phyloP scores from a whole-genome alignment of 202 grass and related monocot genomes.

The Alloteropsis angusta region DNA sequence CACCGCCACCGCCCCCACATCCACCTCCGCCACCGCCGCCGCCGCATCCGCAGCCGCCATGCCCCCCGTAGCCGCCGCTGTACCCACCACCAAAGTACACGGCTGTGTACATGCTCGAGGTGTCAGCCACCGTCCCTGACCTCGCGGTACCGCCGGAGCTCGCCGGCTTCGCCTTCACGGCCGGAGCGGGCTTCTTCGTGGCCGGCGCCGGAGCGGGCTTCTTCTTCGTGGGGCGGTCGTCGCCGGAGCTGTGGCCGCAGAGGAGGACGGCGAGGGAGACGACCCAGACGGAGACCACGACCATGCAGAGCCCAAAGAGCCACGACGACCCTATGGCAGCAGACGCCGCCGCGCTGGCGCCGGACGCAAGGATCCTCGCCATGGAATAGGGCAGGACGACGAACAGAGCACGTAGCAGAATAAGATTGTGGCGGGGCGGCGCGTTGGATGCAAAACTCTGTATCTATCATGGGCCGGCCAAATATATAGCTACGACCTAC shows the following conservation, averaged over 20 bases:
- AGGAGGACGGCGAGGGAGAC: conserved; percentile 27
- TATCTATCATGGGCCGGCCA: neutral
- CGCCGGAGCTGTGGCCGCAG: conserved; percentile 2
- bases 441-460: neutral
- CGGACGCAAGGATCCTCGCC: conserved; percentile 1
- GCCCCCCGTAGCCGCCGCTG: neutral
- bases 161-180: neutral
- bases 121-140: neutral
- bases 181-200: neutral
- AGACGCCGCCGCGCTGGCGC: neutral
- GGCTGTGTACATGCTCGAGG: neutral
- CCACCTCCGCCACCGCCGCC: neutral
- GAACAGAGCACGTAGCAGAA: neutral
- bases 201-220: neutral
- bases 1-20: neutral
- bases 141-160: neutral
- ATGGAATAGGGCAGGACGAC: neutral
- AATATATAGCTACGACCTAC: neutral
- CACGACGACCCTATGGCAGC: neutral
- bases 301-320: conserved; percentile 15
- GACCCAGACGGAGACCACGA: neutral
- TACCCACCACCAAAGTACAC: neutral
- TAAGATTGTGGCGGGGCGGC: neutral
- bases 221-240: neutral
- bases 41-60: neutral